Percentiles rank a stretch among this genome's conserved stretches.
phyloP scores from a whole-genome alignment of 2,329 filamentous ascomycete genomes.

The Nemania sp. region DNA sequence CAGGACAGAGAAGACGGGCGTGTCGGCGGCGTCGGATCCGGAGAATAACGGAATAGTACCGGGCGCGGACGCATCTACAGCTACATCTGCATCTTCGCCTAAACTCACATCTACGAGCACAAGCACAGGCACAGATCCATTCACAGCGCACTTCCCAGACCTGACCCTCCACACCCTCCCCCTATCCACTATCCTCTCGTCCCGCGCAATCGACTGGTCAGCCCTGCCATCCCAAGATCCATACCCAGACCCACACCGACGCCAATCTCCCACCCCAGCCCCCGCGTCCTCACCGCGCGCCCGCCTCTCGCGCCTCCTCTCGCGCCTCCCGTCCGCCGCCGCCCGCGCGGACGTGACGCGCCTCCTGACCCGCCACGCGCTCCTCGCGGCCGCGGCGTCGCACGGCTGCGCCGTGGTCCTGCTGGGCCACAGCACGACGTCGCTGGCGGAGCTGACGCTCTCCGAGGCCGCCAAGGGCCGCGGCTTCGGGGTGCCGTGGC shows the following conservation, averaged over 20 bases:
- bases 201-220: slow-evolving; percentile 56
- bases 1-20: neutral
- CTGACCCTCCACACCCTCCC: slow-evolving; percentile 66
- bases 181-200: slow-evolving; percentile 51
- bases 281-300: slow-evolving; percentile 13
- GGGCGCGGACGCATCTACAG: neutral
- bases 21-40: too few relatives aligned
- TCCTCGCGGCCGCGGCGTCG: slow-evolving; percentile 66
- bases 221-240: slow-evolving; percentile 43
- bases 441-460: slow-evolving; percentile 82
- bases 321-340: slow-evolving; percentile 71
- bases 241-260: neutral
- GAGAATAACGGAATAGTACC: too few relatives aligned
- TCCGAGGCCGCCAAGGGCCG: slow-evolving; percentile 89
- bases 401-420: slow-evolving; percentile 71
- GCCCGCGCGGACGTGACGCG: slow-evolving; percentile 74
- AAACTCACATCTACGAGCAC: too few relatives aligned
- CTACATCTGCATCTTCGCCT: neutral
- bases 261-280: neutral
- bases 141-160: slow-evolving; percentile 61
- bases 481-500: slow-evolving; percentile 81
- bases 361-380: slow-evolving; percentile 72
- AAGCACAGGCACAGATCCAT: neutral
- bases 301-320: slow-evolving; percentile 58
- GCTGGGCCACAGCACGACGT: slow-evolving; percentile 85